Evolutionary conservation across 2,329 filamentous ascomycete genomes (phyloP).

Genomic region (Hypoxylon sp.): DNA sequence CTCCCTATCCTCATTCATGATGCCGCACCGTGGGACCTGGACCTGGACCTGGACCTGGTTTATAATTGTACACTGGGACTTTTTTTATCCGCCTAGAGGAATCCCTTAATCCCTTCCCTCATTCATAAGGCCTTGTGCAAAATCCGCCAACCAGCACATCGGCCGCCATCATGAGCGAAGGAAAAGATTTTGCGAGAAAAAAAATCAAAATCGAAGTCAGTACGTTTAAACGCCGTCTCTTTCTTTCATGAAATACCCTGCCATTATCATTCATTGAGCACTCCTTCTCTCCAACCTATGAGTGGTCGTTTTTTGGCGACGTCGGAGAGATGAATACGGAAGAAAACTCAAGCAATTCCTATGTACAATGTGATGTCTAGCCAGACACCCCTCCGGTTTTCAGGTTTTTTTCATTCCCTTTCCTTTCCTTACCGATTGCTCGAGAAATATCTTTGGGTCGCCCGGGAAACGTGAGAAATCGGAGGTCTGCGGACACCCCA

Average conservation of each 20-base stretch:
- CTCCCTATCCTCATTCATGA: constrained; percentile 19
- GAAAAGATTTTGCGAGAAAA: constrained; percentile 6
- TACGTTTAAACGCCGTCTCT: constrained; percentile 34
- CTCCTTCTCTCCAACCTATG: constrained; percentile 12
- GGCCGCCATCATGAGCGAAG: constrained; percentile 31
- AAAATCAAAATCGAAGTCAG: constrained; percentile 6
- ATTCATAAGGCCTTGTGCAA: constrained; percentile 22
- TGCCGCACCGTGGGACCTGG: constrained; percentile 17
- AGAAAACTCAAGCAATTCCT: constrained; percentile 26
- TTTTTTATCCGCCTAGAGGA: constrained; percentile 13
- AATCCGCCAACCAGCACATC: constrained; percentile 19
- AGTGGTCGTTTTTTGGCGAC: not conserved
- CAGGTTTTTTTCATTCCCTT: constrained; percentile 14
- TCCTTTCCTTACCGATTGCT: constrained; percentile 42
- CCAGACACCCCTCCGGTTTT: constrained; percentile 18
- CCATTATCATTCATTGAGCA: constrained; percentile 33
- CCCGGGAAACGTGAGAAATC: constrained; percentile 24
- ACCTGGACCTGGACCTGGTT: constrained; percentile 4
- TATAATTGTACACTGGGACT: constrained; percentile 33
- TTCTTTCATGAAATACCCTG: constrained; percentile 24
- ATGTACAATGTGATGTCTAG: constrained; percentile 38
- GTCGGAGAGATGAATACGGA: constrained; percentile 15
- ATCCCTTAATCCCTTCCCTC: constrained; percentile 1
- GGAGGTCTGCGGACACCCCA: constrained; percentile 27
- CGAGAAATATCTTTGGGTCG: constrained; percentile 34